Evolutionary conservation across 129 eudicot species (phyloP), one percentile per base, ranked within the genome.

Genomic region (Calendula officinalis): DNA sequence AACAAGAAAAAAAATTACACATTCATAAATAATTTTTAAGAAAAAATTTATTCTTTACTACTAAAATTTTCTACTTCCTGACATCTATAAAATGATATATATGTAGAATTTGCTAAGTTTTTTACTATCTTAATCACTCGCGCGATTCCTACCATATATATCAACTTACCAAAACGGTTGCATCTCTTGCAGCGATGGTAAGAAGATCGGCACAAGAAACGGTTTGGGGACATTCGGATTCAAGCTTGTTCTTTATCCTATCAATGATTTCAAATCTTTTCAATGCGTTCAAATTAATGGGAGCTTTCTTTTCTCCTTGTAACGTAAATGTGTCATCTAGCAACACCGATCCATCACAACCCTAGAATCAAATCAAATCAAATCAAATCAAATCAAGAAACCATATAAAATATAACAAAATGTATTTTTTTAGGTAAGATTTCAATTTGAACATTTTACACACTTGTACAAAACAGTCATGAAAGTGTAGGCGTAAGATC

Each of bases 131-230:
- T 22, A 2, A 22, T 22, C 30, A 22, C 1, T 22, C 30, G 30
- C 30, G 30, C 30, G 30, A 22, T 22, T 22, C 1, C 30, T 22
- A 22, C 30, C 30, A 22, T 22, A 6, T 35, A 71, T 51, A 16
- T 50, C 45, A 52, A 71, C 55, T 69, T 85, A 94, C 99, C 84
- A 94, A 67, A 38, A 86, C 34, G 48, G 80, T 84, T 41, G 97
- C 97, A 63, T 94, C 99, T 79, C 99, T 80, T 48, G 99, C 99
- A 51, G 99, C 99, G 64, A 85, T 53, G 33, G 99, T 79, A 74
- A 94, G 96, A 51, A 70, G 74, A 81, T 92, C 98, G 64, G 98
- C 96, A 78, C 98, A 92, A 9, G 98, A 92, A 62, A 88, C 99
- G 0, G 46, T 81, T 50, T 80, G 81, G 8, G 99, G 99, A 70